Base-by-base conservation (phyloP, 1,284 basidiomycete genomes). In the Naganishia albida region DNA sequence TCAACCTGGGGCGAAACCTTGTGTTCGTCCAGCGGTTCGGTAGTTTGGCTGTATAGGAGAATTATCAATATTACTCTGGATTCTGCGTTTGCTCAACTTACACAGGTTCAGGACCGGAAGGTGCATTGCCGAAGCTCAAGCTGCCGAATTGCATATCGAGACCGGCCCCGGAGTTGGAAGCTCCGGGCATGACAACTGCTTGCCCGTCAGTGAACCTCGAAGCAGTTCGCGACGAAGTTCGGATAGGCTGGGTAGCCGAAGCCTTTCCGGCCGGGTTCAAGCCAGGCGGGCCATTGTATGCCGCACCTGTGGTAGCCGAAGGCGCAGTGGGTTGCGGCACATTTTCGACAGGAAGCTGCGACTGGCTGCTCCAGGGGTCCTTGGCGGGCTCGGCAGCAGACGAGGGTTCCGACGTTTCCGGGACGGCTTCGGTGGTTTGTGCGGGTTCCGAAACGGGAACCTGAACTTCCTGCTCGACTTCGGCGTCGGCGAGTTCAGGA, bases 61-160 rank as follows among this genome's bases (percentile, higher is more conserved):
- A 40, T n/a, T n/a, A n/a, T n/a, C n/a, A 64, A 43, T 30, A 44
- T 18, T 34, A n/a, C n/a, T n/a, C n/a, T n/a, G n/a, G n/a, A n/a
- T n/a, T n/a, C n/a, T n/a, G n/a, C 50, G 16, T 65, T 65, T 23
- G 68, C 55, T 34, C 65, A 50, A 53, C 53, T 57, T 49, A 48
- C 52, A 75, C 76, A 39, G 75, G 75, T 64, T 80, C 77, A 20
- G 56, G 56, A 39, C 59, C 66, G 44, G 63, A 59, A 26, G 60
- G 46, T 43, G 76, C 77, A 66, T 75, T 75, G 51, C 78, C 78
- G 63, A 80, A 78, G 74, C 75, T 79, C 62, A 80, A 70, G 69
- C 75, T 78, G 46, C 79, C 79, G 65, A 80, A 80, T 68, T 80
- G 77, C 65, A 80, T 72, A 25, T 75, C 73, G 4, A 77, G 66